Conservation (phyloP, 2,329 filamentous ascomycete genomes). For the Hypoxylon sp. region DNA sequence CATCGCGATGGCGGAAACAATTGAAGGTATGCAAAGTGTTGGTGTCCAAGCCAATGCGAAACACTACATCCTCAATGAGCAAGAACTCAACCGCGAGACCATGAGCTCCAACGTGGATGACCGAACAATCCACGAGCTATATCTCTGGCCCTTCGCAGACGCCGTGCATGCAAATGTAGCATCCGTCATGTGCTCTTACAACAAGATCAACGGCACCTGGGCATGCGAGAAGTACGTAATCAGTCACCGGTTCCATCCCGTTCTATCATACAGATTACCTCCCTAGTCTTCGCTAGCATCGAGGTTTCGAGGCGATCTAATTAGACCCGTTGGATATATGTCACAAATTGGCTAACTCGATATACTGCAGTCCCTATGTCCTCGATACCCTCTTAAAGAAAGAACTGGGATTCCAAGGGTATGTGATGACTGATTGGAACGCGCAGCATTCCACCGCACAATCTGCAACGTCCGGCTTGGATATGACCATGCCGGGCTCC, state of each 20-base stretch:
- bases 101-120: slow-evolving; percentile 73
- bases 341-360: not conserved
- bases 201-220: slow-evolving; percentile 78
- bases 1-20: slow-evolving; percentile 72
- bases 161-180: slow-evolving; percentile 76
- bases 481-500: slow-evolving; percentile 86
- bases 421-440: slow-evolving; percentile 76
- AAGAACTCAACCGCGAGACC: slow-evolving; percentile 71
- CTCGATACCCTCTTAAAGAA: slow-evolving; percentile 76
- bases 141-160: slow-evolving; percentile 78
- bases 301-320: not conserved
- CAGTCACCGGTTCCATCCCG: not conserved
- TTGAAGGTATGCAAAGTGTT: slow-evolving; percentile 69
- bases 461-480: slow-evolving; percentile 77
- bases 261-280: not conserved
- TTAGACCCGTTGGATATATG: not conserved
- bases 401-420: slow-evolving; percentile 81
- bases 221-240: slow-evolving; percentile 70
- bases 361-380: slow-evolving; percentile 58
- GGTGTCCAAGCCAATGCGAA: slow-evolving; percentile 68
- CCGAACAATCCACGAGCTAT: slow-evolving; percentile 76
- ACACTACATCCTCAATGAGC: slow-evolving; percentile 79
- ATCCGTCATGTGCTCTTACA: slow-evolving; percentile 80
- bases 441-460: slow-evolving; percentile 81
- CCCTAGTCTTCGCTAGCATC: not conserved